phyloP scores from a whole-genome alignment of 305 asterid genomes.

The Fraxinus platypoda region DNA sequence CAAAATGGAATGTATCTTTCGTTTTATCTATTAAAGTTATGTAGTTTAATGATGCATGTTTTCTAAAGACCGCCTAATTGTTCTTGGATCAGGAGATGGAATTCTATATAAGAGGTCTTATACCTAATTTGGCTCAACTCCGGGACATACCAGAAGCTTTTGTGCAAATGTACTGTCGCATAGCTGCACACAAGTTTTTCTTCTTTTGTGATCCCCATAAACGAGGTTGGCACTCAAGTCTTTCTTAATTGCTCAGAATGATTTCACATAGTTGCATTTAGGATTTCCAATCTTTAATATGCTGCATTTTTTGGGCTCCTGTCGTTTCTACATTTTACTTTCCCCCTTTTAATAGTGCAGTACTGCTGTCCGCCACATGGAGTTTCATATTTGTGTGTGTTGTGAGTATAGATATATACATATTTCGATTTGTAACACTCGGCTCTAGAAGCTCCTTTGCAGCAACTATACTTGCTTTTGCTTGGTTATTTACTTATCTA shows the following conservation, averaged over 20 bases:
- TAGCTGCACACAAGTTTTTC: conserved; percentile 97
- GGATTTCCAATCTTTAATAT: not conserved
- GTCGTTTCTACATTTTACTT: not conserved
- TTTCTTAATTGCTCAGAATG: not conserved
- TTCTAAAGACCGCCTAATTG: conserved; percentile 7
- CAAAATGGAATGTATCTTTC: conserved; percentile 7
- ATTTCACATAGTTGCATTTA: not conserved
- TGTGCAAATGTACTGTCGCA: conserved; percentile 97
- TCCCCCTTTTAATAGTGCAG: not conserved
- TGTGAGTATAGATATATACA: not conserved
- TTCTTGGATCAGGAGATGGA: conserved; percentile 79
- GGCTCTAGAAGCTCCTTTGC: not conserved
- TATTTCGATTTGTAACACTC: not conserved
- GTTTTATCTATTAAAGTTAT: not conserved
- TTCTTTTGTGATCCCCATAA: conserved; percentile 99
- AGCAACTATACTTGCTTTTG: not conserved
- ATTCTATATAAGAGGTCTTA: conserved; percentile 87
- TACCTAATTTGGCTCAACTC: conserved; percentile 97
- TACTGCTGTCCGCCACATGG: not conserved
- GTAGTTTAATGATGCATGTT: conserved; percentile 18
- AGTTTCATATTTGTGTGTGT: not conserved
- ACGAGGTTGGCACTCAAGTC: conserved; percentile 62
- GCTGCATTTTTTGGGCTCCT: not conserved
- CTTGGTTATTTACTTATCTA: not conserved
- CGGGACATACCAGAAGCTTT: conserved; percentile 94